A percentile compares a stretch with the other conserved stretches of the same genome.
These are phyloP conservation scores for Penicillium verrucosum DNA, from an alignment of 2,329 filamentous ascomycete species.

Conservation along the genomic window DNA sequence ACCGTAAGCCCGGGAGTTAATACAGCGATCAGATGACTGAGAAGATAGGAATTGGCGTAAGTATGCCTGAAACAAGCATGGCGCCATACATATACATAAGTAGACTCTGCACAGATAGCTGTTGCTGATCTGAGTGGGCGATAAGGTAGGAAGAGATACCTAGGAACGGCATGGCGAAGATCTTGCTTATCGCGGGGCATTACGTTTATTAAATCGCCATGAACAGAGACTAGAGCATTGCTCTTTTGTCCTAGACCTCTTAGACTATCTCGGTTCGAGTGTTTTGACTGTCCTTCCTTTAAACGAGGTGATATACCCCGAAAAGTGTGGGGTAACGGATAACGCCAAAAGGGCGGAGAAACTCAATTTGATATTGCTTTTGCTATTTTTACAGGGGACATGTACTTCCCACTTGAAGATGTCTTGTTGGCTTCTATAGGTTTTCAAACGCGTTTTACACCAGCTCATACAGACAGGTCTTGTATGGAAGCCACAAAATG, in stretches of 20 bases:
- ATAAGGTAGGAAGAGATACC: neutral
- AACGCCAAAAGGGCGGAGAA: neutral
- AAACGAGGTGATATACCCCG: neutral
- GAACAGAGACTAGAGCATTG: no score
- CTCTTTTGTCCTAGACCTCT: neutral
- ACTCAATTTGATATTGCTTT: neutral
- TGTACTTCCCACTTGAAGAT: neutral
- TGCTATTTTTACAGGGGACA: neutral
- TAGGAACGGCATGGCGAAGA: neutral
- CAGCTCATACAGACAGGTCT: neutral
- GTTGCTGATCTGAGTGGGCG: constrained; percentile 1
- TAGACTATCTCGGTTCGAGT: neutral
- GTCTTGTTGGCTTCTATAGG: neutral
- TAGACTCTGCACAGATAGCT: constrained; percentile 1
- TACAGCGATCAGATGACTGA: no score
- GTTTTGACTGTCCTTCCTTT: neutral
- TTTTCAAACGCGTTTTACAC: neutral
- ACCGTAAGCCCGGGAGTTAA: no score
- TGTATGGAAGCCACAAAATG: constrained; percentile 2
- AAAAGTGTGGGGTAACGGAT: neutral
- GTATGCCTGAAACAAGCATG: neutral
- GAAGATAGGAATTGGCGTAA: neutral
- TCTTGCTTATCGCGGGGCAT: neutral
- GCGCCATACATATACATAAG: neutral
- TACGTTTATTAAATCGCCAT: neutral